Percentiles rank a stretch among this genome's conserved stretches.
Conservation (phyloP, 2,329 filamentous ascomycete genomes). For the Penicillium italicum region DNA sequence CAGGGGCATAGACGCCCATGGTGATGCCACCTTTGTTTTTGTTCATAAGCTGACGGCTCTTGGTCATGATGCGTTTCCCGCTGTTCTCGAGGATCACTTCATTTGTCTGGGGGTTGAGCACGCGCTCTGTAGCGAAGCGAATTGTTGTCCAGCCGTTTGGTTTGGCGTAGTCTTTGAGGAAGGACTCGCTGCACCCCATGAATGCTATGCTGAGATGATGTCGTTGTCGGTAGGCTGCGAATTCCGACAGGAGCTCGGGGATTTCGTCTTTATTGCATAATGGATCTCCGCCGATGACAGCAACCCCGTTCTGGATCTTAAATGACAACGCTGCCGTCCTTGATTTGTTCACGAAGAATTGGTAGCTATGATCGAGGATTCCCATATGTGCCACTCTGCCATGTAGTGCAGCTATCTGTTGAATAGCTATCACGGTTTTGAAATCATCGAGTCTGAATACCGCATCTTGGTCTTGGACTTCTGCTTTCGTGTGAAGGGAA, state of each 20-base stretch:
- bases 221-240: constrained; percentile 32
- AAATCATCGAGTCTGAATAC: constrained; percentile 34
- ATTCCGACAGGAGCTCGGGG: constrained; percentile 33
- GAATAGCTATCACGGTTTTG: constrained; percentile 30
- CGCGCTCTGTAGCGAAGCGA: constrained; percentile 39
- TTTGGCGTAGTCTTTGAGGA: constrained; percentile 30
- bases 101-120: constrained; percentile 42
- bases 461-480: constrained; percentile 1
- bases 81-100: constrained; percentile 35
- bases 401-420: constrained; percentile 31
- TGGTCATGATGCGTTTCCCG: constrained; percentile 38
- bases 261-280: constrained; percentile 31
- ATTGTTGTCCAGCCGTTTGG: constrained; percentile 35
- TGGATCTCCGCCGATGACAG: constrained; percentile 41
- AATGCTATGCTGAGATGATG: constrained; percentile 35
- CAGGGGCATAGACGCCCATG: constrained; percentile 36
- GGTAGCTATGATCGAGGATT: constrained; percentile 42
- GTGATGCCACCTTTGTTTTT: constrained; percentile 33
- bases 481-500: background rate
- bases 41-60: constrained; percentile 38
- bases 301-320: constrained; percentile 38
- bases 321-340: constrained; percentile 38
- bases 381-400: constrained; percentile 44
- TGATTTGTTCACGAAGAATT: constrained; percentile 39
- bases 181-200: constrained; percentile 35